Percentiles rank a stretch among this genome's conserved stretches.
Conservation (phyloP, 805 yeast species). For the Candida silvicultrix region DNA sequence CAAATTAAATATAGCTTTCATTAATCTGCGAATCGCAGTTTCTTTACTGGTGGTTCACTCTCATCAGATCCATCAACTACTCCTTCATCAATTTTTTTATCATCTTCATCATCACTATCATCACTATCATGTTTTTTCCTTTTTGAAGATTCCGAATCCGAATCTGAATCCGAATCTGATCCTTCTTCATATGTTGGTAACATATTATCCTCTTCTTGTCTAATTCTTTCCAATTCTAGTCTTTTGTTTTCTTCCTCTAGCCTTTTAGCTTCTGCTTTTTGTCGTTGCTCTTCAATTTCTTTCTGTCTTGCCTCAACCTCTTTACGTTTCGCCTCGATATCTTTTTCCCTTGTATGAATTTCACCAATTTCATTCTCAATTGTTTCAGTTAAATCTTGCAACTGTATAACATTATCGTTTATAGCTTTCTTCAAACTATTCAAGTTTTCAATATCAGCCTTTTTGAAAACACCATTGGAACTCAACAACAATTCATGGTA, state of each 20-base stretch:
- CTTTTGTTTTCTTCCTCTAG: conserved; percentile 1
- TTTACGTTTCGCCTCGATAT: conserved; percentile 6
- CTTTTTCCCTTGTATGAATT: conserved; percentile 5
- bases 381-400: conserved; percentile 12
- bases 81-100: background rate
- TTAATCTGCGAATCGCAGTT: conserved; percentile 9
- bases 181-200: conserved; percentile 13
- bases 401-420: conserved; percentile 10
- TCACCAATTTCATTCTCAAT: conserved; percentile 9
- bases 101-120: background rate
- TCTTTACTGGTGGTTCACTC: conserved; percentile 6
- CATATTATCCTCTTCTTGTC: conserved; percentile 7
- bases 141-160: conserved; percentile 7
- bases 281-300: conserved; percentile 8
- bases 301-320: conserved; percentile 11
- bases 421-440: conserved; percentile 5
- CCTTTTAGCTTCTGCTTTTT: conserved; percentile 3
- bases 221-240: conserved; percentile 6
- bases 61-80: background rate
- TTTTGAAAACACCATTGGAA: conserved; percentile 12
- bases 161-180: conserved; percentile 5
- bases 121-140: conserved; percentile 2
- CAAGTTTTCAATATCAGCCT: conserved; percentile 4
- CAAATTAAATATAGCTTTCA: too few species aligned
- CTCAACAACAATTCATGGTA: conserved; percentile 15